A percentile compares a stretch with the other conserved stretches of the same genome.
phyloP scores from a whole-genome alignment of 2,329 filamentous ascomycete genomes.

The Hypoxylon sp. region DNA sequence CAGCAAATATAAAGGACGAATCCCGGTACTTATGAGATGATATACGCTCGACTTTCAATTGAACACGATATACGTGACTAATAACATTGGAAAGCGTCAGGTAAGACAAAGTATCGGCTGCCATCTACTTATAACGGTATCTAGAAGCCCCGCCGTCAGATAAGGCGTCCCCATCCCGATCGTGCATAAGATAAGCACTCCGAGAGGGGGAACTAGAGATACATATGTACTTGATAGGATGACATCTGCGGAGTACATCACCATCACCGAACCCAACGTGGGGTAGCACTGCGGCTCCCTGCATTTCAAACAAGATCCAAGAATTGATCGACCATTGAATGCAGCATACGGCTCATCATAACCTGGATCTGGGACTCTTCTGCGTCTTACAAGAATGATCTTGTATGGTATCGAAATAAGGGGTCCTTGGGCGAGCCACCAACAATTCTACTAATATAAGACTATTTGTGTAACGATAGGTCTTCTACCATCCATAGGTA shows the following conservation, averaged over 20 bases:
- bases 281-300: conserved; percentile 23
- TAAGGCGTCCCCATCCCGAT: conserved; percentile 29
- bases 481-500: neutral
- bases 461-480: neutral
- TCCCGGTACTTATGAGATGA: neutral
- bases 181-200: conserved; percentile 32
- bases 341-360: neutral
- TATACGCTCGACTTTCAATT: conserved; percentile 2
- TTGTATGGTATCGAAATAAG: conserved; percentile 1
- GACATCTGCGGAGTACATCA: conserved; percentile 8
- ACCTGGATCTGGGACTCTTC: conserved; percentile 4
- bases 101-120: neutral
- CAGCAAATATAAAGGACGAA: conserved; percentile 1
- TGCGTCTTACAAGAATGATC: neutral
- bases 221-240: neutral
- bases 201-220: conserved; percentile 10
- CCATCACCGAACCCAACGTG: conserved; percentile 25
- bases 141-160: conserved; percentile 31
- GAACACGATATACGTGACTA: conserved; percentile 20
- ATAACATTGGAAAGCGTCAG: conserved; percentile 16
- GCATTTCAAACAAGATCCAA: conserved; percentile 24
- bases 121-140: conserved; percentile 16
- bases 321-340: conserved; percentile 3
- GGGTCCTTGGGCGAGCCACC: neutral
- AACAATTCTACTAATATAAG: neutral